Evolutionary conservation across 2,329 filamentous ascomycete species (phyloP).

Genomic region (Alternaria burnsii): DNA sequence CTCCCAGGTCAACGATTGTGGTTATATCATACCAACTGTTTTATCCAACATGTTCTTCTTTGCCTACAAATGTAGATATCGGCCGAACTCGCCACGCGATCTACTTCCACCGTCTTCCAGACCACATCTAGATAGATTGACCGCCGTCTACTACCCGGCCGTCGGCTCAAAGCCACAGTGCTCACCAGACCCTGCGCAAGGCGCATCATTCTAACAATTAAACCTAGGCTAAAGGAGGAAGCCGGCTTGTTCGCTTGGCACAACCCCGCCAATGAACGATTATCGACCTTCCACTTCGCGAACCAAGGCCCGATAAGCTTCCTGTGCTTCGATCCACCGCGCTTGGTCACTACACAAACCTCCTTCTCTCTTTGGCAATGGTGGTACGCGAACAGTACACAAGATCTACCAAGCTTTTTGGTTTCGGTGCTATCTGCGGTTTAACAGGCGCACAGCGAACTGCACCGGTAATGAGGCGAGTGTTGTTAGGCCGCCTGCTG

Average conservation of each 20-base stretch:
- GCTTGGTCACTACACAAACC: constrained; percentile 3
- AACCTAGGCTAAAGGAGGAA: constrained; percentile 10
- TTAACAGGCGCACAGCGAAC: background rate
- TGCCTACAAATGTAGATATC: background rate
- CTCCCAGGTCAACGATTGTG: background rate
- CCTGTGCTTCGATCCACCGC: constrained; percentile 1
- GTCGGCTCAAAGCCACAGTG: constrained; percentile 1
- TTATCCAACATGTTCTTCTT: background rate
- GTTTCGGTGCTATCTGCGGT: background rate
- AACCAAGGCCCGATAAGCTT: constrained; percentile 7
- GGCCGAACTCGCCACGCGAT: background rate
- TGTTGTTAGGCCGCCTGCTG: background rate
- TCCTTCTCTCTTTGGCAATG: constrained; percentile 4
- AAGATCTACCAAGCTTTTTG: constrained; percentile 4
- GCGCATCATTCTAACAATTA: background rate
- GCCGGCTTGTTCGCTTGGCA: constrained; percentile 1
- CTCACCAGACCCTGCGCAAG: background rate
- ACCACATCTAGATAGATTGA: background rate
- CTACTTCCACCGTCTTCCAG: background rate
- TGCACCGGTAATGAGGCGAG: background rate
- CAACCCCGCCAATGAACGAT: background rate
- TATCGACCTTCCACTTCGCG: constrained; percentile 6
- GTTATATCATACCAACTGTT: background rate
- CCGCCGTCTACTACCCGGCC: background rate
- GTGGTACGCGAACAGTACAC: background rate